Percentiles rank a stretch among this genome's conserved stretches.
Evolutionary conservation across 352 stramenopile species (phyloP).

Genomic region (Nothophytophthora sp.): DNA sequence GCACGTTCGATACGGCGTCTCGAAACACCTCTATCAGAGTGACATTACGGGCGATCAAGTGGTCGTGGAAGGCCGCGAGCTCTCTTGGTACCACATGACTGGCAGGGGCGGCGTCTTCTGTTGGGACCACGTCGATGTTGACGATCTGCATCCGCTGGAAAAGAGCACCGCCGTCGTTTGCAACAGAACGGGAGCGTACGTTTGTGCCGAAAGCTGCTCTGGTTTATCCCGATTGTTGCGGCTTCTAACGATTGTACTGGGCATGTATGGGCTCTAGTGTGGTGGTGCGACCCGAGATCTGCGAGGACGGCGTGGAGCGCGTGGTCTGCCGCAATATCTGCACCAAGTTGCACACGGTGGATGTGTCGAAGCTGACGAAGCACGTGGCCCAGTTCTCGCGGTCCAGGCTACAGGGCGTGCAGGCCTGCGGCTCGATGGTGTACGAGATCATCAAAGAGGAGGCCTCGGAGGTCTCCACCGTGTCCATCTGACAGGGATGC

Average conservation of each 20-base stretch:
- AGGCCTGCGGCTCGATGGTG: background rate
- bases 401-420: too few species aligned
- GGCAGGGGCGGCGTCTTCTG: conserved; percentile 16
- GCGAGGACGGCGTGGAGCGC: conserved; percentile 20
- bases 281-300: conserved; percentile 7
- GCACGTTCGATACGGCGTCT: conserved; percentile 16
- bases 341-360: conserved; percentile 9
- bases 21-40: conserved; percentile 1
- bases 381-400: background rate
- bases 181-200: conserved; percentile 18
- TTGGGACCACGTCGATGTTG: conserved; percentile 28
- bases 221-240: background rate
- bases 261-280: background rate
- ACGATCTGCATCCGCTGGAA: conserved; percentile 20
- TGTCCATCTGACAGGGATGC: too few species aligned
- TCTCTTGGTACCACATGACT: conserved; percentile 13
- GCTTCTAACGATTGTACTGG: background rate
- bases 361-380: background rate
- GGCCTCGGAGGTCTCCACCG: too few species aligned
- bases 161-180: conserved; percentile 8
- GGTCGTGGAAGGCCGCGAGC: conserved; percentile 9
- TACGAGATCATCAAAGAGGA: conserved; percentile 1
- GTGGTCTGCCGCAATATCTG: conserved; percentile 10
- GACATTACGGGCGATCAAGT: conserved; percentile 5
- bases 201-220: conserved; percentile 13